A percentile compares a stretch with the other conserved stretches of the same genome.
phyloP scores from a whole-genome alignment of 2,329 filamentous ascomycete genomes.

The Stemphylium lycopersici region DNA sequence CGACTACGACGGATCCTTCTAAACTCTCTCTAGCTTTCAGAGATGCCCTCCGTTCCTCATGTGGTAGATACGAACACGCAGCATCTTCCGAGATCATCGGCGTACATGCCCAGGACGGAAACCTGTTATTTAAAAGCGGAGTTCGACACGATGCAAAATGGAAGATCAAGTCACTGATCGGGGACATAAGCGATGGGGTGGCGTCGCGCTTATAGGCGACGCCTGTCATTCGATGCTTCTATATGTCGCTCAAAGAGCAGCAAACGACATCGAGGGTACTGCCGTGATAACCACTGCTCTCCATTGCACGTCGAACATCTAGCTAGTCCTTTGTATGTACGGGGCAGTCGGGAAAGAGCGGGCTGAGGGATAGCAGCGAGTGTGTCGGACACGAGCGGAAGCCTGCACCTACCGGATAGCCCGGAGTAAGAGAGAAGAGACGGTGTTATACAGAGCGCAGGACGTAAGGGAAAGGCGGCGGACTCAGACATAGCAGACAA shows the following conservation, averaged over 20 bases:
- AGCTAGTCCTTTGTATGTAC: not conserved
- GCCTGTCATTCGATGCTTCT: not conserved
- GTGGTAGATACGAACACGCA: no score
- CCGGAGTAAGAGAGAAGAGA: not conserved
- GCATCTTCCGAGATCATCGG: no score
- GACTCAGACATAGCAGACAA: not conserved
- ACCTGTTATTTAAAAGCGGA: no score
- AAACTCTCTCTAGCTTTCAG: no score
- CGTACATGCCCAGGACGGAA: no score
- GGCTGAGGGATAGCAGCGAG: not conserved
- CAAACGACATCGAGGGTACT: not conserved
- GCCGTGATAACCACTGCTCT: not conserved
- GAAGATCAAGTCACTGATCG: no score
- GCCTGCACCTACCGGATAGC: not conserved
- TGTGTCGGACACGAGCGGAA: not conserved
- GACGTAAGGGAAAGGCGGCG: not conserved
- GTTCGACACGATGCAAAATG: no score
- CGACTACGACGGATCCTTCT: no score
- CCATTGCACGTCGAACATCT: not conserved
- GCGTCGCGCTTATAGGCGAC: not conserved
- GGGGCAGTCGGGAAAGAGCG: not conserved
- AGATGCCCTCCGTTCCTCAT: no score
- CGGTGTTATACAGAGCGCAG: not conserved
- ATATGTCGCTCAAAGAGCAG: not conserved
- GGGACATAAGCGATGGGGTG: no score